phyloP scores from a whole-genome alignment of 2,329 filamentous ascomycete genomes.

The Xylariales sp. region DNA sequence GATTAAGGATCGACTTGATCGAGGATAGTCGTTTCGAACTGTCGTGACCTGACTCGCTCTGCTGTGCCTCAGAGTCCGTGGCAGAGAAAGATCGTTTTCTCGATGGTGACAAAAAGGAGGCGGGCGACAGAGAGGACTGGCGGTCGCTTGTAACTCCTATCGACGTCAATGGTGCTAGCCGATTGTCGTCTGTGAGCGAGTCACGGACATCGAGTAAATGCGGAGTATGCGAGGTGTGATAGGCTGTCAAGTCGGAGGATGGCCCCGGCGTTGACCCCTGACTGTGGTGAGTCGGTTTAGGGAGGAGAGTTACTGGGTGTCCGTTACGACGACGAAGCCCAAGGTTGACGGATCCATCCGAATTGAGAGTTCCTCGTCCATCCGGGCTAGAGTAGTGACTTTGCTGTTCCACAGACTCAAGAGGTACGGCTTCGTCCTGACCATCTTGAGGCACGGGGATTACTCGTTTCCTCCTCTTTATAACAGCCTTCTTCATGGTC shows the following conservation, averaged over 20 bases:
- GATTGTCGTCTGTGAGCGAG: conserved; percentile 51
- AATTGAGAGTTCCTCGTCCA: conserved; percentile 53
- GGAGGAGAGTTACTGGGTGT: conserved; percentile 41
- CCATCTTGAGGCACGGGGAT: conserved; percentile 66
- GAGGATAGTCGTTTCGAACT: conserved; percentile 62
- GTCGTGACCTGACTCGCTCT: conserved; percentile 37
- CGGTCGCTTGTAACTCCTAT: conserved; percentile 41
- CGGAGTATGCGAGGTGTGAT: conserved; percentile 41
- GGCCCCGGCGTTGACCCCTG: conserved; percentile 40
- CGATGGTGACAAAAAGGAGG: conserved; percentile 53
- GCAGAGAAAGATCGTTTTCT: conserved; percentile 66
- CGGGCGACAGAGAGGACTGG: conserved; percentile 55
- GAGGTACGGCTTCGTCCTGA: conserved; percentile 36
- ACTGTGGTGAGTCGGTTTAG: conserved; percentile 39
- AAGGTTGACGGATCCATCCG: conserved; percentile 61
- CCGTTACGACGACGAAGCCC: conserved; percentile 48
- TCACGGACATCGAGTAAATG: conserved; percentile 35
- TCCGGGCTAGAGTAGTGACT: conserved; percentile 30
- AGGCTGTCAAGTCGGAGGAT: conserved; percentile 43
- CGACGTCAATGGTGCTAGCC: conserved; percentile 51
- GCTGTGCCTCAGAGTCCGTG: conserved; percentile 46
- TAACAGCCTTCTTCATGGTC: conserved; percentile 98
- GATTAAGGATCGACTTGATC: conserved; percentile 72
- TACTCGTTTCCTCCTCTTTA: conserved; percentile 91
- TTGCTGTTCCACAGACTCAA: conserved; percentile 44